phyloP scores from a whole-genome alignment of 75 land plant species.

The Isoetes taiwanensis region DNA sequence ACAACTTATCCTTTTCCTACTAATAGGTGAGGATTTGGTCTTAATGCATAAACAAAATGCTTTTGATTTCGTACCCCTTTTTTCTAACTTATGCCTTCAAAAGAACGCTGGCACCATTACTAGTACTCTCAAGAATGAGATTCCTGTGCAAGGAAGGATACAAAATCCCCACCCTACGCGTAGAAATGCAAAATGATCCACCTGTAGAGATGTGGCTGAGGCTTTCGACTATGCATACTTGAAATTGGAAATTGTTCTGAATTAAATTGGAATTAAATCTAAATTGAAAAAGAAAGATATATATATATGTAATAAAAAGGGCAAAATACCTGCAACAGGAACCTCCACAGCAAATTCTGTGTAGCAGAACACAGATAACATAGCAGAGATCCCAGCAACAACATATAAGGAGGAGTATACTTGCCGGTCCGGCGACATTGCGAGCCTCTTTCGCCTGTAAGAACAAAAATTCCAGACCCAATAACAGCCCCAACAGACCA shows the following conservation, averaged over 20 bases:
- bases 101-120: no score
- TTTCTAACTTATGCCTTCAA: no score
- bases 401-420: slow-evolving; percentile 55
- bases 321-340: slow-evolving; percentile 52
- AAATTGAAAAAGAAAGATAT: no score
- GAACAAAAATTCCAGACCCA: slow-evolving; percentile 76
- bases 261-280: no score
- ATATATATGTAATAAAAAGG: no score
- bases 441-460: slow-evolving; percentile 67
- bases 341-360: slow-evolving; percentile 80
- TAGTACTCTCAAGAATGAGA: slow-evolving; percentile 6
- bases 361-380: slow-evolving; percentile 89
- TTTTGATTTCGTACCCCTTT: no score
- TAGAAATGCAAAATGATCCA: slow-evolving; percentile 44
- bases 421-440: slow-evolving; percentile 54
- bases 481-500: slow-evolving; percentile 64
- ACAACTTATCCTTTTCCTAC: no score
- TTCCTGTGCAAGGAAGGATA: slow-evolving; percentile 9
- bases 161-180: slow-evolving; percentile 20
- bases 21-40: no score
- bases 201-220: no score
- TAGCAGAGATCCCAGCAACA: slow-evolving; percentile 58
- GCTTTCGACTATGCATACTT: no score
- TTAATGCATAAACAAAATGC: no score
- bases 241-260: no score